Percentiles rank a stretch among this genome's conserved stretches.
Evolutionary conservation across 2,329 filamentous ascomycete species (phyloP).

Genomic region (Arthrobotrys musiformis): DNA sequence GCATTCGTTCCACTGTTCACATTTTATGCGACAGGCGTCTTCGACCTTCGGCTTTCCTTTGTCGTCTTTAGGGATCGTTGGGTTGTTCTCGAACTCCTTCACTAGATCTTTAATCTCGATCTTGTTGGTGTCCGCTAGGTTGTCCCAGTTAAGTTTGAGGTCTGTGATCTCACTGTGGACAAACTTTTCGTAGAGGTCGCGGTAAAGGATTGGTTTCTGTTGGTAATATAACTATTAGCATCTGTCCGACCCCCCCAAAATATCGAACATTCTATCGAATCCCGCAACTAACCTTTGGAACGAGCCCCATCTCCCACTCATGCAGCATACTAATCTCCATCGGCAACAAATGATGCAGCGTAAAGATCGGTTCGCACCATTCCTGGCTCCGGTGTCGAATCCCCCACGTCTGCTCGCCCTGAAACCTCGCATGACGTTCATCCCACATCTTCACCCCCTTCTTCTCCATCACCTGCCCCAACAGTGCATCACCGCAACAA

Average conservation of each 20-base stretch:
- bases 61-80: background rate
- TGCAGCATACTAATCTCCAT: constrained; percentile 33
- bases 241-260: too few relatives aligned
- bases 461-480: constrained; percentile 32
- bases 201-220: constrained; percentile 35
- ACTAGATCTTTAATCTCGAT: background rate
- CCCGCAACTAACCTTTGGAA: constrained; percentile 18
- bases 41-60: constrained; percentile 10
- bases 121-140: constrained; percentile 13
- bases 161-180: constrained; percentile 27
- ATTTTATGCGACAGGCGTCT: constrained; percentile 29
- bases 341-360: constrained; percentile 41
- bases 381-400: constrained; percentile 6
- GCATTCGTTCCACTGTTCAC: constrained; percentile 29
- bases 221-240: constrained; percentile 1
- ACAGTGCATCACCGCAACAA: constrained; percentile 32
- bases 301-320: constrained; percentile 37
- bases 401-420: constrained; percentile 41
- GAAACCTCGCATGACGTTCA: constrained; percentile 31
- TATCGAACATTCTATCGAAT: too few relatives aligned
- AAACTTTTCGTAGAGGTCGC: constrained; percentile 38
- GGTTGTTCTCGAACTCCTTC: constrained; percentile 6
- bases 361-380: constrained; percentile 43
- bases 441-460: constrained; percentile 35
- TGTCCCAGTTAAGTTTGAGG: constrained; percentile 25